phyloP scores from a whole-genome alignment of 2,329 filamentous ascomycete genomes.

The Seiridium cupressi region DNA sequence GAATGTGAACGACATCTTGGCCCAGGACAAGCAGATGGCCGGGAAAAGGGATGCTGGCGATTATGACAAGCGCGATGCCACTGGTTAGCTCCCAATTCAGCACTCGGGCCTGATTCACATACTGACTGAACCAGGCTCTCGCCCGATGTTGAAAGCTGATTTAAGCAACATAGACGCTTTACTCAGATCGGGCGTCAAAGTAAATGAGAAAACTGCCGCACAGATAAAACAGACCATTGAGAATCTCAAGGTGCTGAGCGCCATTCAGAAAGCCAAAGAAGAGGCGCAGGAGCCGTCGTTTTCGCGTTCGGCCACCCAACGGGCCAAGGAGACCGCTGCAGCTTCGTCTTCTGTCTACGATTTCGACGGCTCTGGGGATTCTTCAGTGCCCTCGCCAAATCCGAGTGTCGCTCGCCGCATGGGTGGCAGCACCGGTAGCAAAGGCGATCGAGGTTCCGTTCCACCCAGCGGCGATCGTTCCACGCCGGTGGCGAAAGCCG shows the following conservation, averaged over 20 bases:
- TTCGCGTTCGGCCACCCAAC: slow-evolving; percentile 22
- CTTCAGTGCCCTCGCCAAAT: slow-evolving; percentile 38
- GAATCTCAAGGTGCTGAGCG: slow-evolving; percentile 35
- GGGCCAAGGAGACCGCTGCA: slow-evolving; percentile 23
- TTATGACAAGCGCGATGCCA: slow-evolving; percentile 4
- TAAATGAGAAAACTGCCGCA: slow-evolving; percentile 23
- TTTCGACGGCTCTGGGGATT: slow-evolving; percentile 41
- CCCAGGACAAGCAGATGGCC: slow-evolving; percentile 37
- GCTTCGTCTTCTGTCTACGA: slow-evolving; percentile 36
- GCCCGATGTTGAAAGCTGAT: slow-evolving; percentile 18
- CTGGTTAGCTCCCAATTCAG: not conserved
- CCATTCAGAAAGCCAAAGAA: slow-evolving; percentile 39
- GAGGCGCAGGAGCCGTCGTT: slow-evolving; percentile 29
- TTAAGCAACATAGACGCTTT: slow-evolving; percentile 32
- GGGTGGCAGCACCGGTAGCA: slow-evolving; percentile 26
- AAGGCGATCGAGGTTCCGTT: slow-evolving; percentile 48
- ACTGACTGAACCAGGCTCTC: slow-evolving; percentile 10
- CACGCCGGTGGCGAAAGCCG: slow-evolving; percentile 29
- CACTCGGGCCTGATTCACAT: not conserved
- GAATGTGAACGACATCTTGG: slow-evolving; percentile 33
- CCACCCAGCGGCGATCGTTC: slow-evolving; percentile 50
- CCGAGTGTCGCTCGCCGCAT: slow-evolving; percentile 33
- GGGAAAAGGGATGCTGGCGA: slow-evolving; percentile 31
- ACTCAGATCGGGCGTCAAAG: slow-evolving; percentile 30
- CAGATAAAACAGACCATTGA: slow-evolving; percentile 33